phyloP scores from a whole-genome alignment of 208 protist genomes.

The Leishmania major region DNA sequence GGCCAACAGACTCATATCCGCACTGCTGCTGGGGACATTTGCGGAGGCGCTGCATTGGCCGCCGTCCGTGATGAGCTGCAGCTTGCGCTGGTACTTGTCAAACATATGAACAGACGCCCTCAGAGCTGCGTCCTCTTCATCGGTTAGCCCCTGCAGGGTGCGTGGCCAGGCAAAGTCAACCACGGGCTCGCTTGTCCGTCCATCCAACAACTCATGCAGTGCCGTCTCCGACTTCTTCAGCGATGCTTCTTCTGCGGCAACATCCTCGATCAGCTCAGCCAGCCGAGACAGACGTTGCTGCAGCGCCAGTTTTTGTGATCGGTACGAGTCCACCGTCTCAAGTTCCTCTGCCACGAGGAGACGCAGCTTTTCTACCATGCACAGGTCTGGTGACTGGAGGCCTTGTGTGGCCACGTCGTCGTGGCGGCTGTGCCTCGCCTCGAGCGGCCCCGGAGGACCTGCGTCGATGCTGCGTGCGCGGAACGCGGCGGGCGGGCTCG shows the following conservation, averaged over 20 bases:
- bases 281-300: slow-evolving; percentile 16
- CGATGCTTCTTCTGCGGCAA: slow-evolving; percentile 3
- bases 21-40: slow-evolving; percentile 5
- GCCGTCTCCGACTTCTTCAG: slow-evolving; percentile 44
- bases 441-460: not conserved
- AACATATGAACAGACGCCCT: slow-evolving; percentile 30
- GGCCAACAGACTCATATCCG: slow-evolving; percentile 10
- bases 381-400: not conserved
- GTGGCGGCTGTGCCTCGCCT: not conserved
- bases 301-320: slow-evolving; percentile 9
- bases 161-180: slow-evolving; percentile 39
- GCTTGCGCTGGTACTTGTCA: slow-evolving; percentile 47
- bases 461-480: not conserved
- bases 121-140: slow-evolving; percentile 37
- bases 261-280: slow-evolving; percentile 21
- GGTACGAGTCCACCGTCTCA: slow-evolving; percentile 18
- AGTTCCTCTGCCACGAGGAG: slow-evolving; percentile 20
- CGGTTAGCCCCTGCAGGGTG: slow-evolving; percentile 41
- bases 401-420: not conserved
- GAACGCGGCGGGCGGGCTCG: not conserved
- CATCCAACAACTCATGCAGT: slow-evolving; percentile 16
- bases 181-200: not conserved
- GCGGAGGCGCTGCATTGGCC: not conserved
- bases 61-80: slow-evolving; percentile 4
- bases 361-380: slow-evolving; percentile 11